Evolutionary conservation across 345 rosid genomes (phyloP).

Genomic region (Eucalyptus sp.): DNA sequence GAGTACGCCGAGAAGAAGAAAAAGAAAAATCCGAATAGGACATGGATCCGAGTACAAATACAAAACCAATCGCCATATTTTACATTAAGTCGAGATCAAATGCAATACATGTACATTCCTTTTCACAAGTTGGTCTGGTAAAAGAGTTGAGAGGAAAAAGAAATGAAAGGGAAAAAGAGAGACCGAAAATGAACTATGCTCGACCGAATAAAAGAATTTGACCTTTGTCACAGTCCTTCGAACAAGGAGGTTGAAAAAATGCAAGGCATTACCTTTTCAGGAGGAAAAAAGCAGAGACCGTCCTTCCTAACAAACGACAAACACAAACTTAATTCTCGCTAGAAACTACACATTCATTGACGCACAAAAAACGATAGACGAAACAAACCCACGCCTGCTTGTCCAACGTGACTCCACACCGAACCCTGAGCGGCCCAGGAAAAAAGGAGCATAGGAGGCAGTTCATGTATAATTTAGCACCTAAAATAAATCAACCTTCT

Average conservation of each 20-base stretch:
- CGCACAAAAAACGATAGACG: background rate
- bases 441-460: background rate
- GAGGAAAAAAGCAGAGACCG: background rate
- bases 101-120: background rate
- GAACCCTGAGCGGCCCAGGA: background rate
- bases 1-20: background rate
- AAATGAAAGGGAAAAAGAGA: slow-evolving; percentile 1
- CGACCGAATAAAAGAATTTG: background rate
- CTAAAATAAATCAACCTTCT: slow-evolving; percentile 73
- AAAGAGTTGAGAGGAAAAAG: background rate
- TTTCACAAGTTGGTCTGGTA: background rate
- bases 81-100: background rate
- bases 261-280: background rate
- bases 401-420: background rate
- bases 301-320: background rate
- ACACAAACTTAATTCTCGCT: background rate
- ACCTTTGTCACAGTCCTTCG: background rate
- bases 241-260: background rate
- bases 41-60: background rate
- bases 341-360: background rate
- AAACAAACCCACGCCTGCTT: background rate
- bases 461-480: background rate
- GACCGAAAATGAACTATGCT: background rate
- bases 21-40: background rate
- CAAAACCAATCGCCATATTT: background rate